Conservation (phyloP, 371 early-diverging fungal genomes). For the Thermomucor indicae-seudaticae region DNA sequence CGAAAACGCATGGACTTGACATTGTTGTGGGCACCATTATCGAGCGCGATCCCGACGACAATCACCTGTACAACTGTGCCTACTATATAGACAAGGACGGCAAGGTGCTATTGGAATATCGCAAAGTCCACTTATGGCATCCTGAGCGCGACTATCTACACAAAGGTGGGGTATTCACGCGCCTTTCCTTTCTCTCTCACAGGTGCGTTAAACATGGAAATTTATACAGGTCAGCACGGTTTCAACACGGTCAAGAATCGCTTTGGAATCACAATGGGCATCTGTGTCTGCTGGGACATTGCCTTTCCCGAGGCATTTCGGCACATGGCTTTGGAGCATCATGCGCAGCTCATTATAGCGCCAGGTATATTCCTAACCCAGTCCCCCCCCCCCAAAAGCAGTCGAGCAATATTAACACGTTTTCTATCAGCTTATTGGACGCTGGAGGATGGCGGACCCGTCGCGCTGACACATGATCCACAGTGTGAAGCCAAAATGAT, state of each 20-base stretch:
- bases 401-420: not conserved
- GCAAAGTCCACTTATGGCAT: conserved; percentile 38
- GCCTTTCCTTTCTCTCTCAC: no score
- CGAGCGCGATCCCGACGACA: conserved; percentile 22
- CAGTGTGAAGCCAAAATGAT: conserved; percentile 24
- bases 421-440: conserved; percentile 26
- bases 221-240: not conserved
- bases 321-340: conserved; percentile 22
- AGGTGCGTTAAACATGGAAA: not conserved
- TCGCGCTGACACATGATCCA: conserved; percentile 14
- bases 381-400: not conserved
- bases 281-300: conserved; percentile 35
- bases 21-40: conserved; percentile 32
- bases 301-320: conserved; percentile 29
- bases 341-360: conserved; percentile 30
- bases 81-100: conserved; percentile 35
- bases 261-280: conserved; percentile 29
- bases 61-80: conserved; percentile 20
- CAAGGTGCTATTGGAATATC: conserved; percentile 22
- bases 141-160: conserved; percentile 23
- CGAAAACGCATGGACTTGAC: conserved; percentile 22
- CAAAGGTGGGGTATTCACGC: conserved; percentile 4
- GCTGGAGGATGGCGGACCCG: conserved; percentile 25
- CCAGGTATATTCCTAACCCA: conserved; percentile 15
- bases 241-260: conserved; percentile 25